phyloP scores from a whole-genome alignment of 192 early-diverging fungal genomes.

The Backusella parvicylindrica region DNA sequence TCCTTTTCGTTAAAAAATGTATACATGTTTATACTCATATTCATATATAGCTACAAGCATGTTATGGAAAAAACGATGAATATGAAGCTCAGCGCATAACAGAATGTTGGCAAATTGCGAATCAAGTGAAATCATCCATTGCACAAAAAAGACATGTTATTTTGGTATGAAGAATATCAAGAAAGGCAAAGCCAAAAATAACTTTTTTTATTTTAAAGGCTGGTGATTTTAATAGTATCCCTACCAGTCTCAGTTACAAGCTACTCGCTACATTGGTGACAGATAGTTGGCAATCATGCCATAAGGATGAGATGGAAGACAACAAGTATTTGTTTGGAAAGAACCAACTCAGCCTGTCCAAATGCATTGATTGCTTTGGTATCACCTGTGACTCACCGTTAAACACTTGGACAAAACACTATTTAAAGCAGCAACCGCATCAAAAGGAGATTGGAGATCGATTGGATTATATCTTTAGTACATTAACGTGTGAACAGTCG shows the following conservation, averaged over 20 bases:
- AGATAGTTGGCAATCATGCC: slow-evolving; percentile 41
- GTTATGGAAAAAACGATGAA: slow-evolving; percentile 44
- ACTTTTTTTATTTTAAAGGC: slow-evolving; percentile 23
- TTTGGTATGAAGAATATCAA: slow-evolving; percentile 30
- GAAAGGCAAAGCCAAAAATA: neutral
- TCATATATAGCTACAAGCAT: slow-evolving; percentile 45
- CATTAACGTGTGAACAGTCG: slow-evolving; percentile 31
- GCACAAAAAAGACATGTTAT: slow-evolving; percentile 52
- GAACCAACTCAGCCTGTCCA: neutral
- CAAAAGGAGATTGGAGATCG: slow-evolving; percentile 38
- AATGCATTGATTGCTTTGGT: slow-evolving; percentile 36
- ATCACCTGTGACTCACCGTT: slow-evolving; percentile 52
- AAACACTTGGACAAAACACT: slow-evolving; percentile 49
- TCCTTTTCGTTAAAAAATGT: too few species aligned
- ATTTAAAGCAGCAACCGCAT: slow-evolving; percentile 32
- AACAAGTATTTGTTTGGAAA: neutral
- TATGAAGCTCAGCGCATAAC: slow-evolving; percentile 48
- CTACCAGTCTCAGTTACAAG: slow-evolving; percentile 36
- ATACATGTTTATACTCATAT: neutral
- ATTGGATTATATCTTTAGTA: slow-evolving; percentile 53
- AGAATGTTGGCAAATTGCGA: slow-evolving; percentile 51
- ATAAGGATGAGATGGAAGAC: neutral
- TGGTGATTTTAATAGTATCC: slow-evolving; percentile 50
- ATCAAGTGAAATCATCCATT: slow-evolving; percentile 37
- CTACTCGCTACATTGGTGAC: slow-evolving; percentile 43